Evolutionary conservation across 2,329 filamentous ascomycete genomes (phyloP).

Genomic region (Fusarium sp.): DNA sequence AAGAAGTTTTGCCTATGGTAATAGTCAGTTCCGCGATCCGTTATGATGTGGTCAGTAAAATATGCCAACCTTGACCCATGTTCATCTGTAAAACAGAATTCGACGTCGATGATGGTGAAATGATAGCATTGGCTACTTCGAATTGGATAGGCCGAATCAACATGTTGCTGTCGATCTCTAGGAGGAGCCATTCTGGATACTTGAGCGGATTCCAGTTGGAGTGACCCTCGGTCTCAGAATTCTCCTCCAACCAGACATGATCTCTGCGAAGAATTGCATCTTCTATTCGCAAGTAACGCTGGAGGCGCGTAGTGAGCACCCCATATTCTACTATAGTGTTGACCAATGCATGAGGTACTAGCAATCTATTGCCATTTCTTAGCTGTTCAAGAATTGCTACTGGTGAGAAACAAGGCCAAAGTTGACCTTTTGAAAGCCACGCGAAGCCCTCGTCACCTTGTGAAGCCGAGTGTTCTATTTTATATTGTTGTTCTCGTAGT

Average conservation of each 20-base stretch:
- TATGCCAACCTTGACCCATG: conserved; percentile 65
- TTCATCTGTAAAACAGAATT: conserved; percentile 73
- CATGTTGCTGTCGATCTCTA: conserved; percentile 72
- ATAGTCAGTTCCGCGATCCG: neutral
- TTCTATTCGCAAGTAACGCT: conserved; percentile 55
- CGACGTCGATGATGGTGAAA: conserved; percentile 56
- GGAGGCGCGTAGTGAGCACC: conserved; percentile 53
- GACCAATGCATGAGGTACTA: conserved; percentile 43
- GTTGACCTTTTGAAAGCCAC: conserved; percentile 53
- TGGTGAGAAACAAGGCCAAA: conserved; percentile 58
- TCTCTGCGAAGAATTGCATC: conserved; percentile 40
- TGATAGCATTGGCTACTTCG: conserved; percentile 68
- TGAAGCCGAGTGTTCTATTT: neutral
- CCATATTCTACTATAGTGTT: conserved; percentile 58
- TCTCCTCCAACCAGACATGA: conserved; percentile 49
- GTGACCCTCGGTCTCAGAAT: conserved; percentile 61
- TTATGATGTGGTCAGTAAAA: neutral
- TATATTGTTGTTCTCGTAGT: neutral
- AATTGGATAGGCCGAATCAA: conserved; percentile 69
- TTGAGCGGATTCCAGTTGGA: conserved; percentile 62
- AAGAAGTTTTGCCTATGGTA: conserved; percentile 62
- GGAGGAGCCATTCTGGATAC: conserved; percentile 68
- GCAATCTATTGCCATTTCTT: conserved; percentile 28
- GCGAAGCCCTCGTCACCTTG: neutral
- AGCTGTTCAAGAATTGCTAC: conserved; percentile 58